Evolutionary conservation across 2,329 filamentous ascomycete genomes (phyloP).

Genomic region (Trichoderma simmonsii): DNA sequence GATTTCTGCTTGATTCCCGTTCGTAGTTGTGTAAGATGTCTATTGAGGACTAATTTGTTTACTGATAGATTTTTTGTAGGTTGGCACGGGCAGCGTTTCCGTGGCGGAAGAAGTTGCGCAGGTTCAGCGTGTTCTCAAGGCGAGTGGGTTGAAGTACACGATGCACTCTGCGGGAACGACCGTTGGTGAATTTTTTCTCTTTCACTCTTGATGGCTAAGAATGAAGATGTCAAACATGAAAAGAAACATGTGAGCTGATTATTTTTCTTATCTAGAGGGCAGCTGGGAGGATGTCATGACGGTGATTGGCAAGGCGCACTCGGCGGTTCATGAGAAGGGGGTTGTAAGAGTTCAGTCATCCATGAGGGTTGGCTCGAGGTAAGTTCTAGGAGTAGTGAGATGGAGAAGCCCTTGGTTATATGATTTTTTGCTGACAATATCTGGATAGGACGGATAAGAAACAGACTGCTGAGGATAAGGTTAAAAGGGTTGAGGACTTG

Average conservation of each 20-base stretch:
- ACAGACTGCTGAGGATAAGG: constrained; percentile 79
- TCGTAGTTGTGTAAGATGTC: constrained; percentile 8
- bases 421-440: background rate
- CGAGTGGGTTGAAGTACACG: constrained; percentile 74
- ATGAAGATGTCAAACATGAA: background rate
- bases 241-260: background rate
- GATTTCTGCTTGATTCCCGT: constrained; percentile 91
- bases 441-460: constrained; percentile 72
- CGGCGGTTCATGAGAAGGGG: constrained; percentile 71
- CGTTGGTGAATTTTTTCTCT: constrained; percentile 57
- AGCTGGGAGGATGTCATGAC: constrained; percentile 85
- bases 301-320: constrained; percentile 82
- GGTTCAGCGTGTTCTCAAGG: constrained; percentile 80
- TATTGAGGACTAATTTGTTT: background rate
- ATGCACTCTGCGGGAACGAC: constrained; percentile 97
- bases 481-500: constrained; percentile 57
- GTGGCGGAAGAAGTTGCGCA: constrained; percentile 82
- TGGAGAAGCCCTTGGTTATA: background rate
- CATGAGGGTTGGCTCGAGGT: constrained; percentile 80
- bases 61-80: constrained; percentile 40
- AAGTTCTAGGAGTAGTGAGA: constrained; percentile 28
- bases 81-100: constrained; percentile 75
- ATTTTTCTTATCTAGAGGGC: constrained; percentile 61
- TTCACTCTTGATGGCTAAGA: background rate
- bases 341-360: constrained; percentile 81